phyloP scores from a whole-genome alignment of 257 asterid genomes.

The Solanum chiquidenum region DNA sequence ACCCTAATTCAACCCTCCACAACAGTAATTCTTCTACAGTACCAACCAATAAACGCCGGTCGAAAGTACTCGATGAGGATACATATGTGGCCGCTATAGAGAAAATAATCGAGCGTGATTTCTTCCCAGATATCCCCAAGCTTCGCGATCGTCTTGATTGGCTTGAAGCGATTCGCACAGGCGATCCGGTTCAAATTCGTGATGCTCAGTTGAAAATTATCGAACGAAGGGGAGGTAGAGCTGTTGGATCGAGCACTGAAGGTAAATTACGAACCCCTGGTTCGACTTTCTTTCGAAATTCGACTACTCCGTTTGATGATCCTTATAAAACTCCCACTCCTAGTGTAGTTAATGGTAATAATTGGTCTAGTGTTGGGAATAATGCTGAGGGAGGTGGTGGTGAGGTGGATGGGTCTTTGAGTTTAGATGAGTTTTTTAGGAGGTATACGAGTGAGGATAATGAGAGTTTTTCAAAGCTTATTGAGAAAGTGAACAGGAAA shows the following conservation, averaged over 20 bases:
- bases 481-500: conserved; percentile 70
- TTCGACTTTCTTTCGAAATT: conserved; percentile 55
- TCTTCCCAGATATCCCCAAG: conserved; percentile 89
- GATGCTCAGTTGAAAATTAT: conserved; percentile 88
- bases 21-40: background rate
- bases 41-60: background rate
- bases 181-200: conserved; percentile 76
- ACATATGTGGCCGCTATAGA: conserved; percentile 77
- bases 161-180: conserved; percentile 75
- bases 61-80: conserved; percentile 69
- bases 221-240: conserved; percentile 65
- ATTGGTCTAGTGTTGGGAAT: background rate
- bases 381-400: conserved; percentile 14
- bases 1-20: conserved; percentile 3
- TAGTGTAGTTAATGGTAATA: background rate
- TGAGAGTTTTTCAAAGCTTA: conserved; percentile 58
- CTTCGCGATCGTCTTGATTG: conserved; percentile 92
- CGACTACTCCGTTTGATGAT: conserved; percentile 50
- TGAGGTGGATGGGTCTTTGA: conserved; percentile 26
- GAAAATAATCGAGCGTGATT: conserved; percentile 91
- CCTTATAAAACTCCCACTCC: background rate
- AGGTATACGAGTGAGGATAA: conserved; percentile 95
- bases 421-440: conserved; percentile 65
- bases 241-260: conserved; percentile 21
- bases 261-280: conserved; percentile 44